A percentile compares a stretch with the other conserved stretches of the same genome.
These are phyloP conservation scores for Aphanomyces euteiches DNA, from an alignment of 352 stramenopile genomes.

Conservation along the genomic window DNA sequence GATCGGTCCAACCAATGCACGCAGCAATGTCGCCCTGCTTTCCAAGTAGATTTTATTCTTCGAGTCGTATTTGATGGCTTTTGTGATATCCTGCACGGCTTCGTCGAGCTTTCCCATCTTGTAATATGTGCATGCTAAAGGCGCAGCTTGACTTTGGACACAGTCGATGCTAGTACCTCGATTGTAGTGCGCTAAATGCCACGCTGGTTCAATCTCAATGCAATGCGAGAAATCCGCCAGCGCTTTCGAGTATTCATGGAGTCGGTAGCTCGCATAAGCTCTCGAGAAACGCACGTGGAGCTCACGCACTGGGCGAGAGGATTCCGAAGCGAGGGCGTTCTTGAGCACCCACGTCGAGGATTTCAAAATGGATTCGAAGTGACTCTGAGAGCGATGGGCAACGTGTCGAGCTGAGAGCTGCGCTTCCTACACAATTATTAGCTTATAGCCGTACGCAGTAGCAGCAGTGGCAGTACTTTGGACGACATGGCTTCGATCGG, in stretches of 20 bases:
- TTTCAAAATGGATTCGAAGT: conserved; percentile 41
- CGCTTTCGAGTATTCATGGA: conserved; percentile 45
- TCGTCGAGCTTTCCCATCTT: conserved; percentile 43
- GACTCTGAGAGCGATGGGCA: conserved; percentile 36
- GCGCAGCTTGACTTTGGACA: no score
- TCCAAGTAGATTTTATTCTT: conserved; percentile 63
- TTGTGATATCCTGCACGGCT: conserved; percentile 50
- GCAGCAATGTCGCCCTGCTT: conserved; percentile 51
- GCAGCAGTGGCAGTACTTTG: background rate
- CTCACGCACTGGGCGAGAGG: conserved; percentile 34
- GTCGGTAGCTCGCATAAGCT: conserved; percentile 55
- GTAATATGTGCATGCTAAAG: conserved; percentile 48
- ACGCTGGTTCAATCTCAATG: conserved; percentile 41
- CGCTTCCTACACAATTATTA: conserved; percentile 36
- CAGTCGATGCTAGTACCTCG: conserved; percentile 31
- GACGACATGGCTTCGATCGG: conserved; percentile 28
- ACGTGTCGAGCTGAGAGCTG: conserved; percentile 50
- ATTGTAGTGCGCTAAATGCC: conserved; percentile 52
- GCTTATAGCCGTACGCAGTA: background rate
- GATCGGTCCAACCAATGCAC: conserved; percentile 19
- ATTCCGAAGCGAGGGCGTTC: conserved; percentile 38
- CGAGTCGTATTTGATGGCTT: conserved; percentile 60
- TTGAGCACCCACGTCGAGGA: conserved; percentile 43
- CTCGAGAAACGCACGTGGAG: conserved; percentile 45
- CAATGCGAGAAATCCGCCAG: conserved; percentile 56